A percentile compares a stretch with the other conserved stretches of the same genome.
Conservation (phyloP, 148 eudicot species). For the Arbutus unedo region DNA sequence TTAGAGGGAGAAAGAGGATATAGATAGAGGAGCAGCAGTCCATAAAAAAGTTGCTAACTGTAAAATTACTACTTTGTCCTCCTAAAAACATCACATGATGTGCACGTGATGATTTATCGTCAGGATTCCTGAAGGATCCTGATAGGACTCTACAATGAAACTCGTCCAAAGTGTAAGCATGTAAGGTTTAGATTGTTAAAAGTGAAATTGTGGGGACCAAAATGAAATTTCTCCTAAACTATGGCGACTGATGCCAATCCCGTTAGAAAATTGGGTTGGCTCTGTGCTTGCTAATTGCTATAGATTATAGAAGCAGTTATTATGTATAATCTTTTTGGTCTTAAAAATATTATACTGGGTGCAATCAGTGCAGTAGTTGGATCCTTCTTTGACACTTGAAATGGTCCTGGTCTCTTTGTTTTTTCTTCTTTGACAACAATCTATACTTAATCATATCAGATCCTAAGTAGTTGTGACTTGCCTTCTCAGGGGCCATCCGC, state of each 20-base stretch:
- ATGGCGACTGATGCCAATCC: too few relatives aligned
- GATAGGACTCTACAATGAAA: neutral
- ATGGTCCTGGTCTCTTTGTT: neutral
- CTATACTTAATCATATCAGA: neutral
- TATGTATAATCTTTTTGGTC: neutral
- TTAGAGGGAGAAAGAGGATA: too few relatives aligned
- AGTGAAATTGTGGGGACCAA: too few relatives aligned
- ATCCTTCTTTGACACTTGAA: neutral
- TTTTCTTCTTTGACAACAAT: neutral
- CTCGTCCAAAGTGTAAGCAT: neutral
- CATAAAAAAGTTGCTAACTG: too few relatives aligned
- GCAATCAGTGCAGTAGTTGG: neutral
- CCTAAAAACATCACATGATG: too few relatives aligned
- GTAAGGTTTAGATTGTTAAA: neutral
- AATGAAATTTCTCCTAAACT: too few relatives aligned
- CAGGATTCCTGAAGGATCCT: too few relatives aligned
- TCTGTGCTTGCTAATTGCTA: neutral
- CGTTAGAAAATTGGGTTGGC: neutral
- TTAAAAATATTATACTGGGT: neutral
- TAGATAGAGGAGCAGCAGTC: too few relatives aligned
- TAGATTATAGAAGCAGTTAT: neutral
- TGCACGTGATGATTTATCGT: too few relatives aligned
- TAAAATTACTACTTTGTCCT: too few relatives aligned
- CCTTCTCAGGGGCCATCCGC: conserved; percentile 51
- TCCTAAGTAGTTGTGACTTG: neutral